Base-by-base conservation (phyloP, 139 green algal species). In the Chlorella sp. region DNA sequence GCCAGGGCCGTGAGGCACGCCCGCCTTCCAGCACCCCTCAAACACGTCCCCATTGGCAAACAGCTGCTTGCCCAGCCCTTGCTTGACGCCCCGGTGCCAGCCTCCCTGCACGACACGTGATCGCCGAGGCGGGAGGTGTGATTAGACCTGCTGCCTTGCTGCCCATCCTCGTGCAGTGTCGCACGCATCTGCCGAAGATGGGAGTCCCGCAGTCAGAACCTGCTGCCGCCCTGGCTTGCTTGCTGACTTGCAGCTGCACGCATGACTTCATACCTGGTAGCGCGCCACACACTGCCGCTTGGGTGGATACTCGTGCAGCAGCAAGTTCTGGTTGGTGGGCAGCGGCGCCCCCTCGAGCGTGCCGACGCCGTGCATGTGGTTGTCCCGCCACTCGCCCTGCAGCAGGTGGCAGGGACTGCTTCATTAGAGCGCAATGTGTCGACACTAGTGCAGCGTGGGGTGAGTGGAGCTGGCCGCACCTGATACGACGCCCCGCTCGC, bases 281-380 rank as follows among this genome's bases (percentile, higher is more conserved):
- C n/a, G n/a, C n/a, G n/a, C n/a, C n/a, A n/a, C n/a, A n/a, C n/a
- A n/a, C n/a, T n/a, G n/a, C n/a, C n/a, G n/a, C n/a, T n/a, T n/a
- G n/a, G n/a, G n/a, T n/a, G n/a, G n/a, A n/a, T n/a, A n/a, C n/a
- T n/a, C n/a, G n/a, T n/a, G n/a, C n/a, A n/a, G n/a, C n/a, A n/a
- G n/a, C n/a, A n/a, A n/a, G n/a, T n/a, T n/a, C n/a, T n/a, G n/a
- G n/a, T n/a, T n/a, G n/a, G n/a, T n/a, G n/a, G n/a, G n/a, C n/a
- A n/a, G n/a, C 10, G 42, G 42, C 10, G 42, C 42, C 10, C 10
- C 42, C 17, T 55, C 42, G 79, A 93, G 91, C 1, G 80, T 90
- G 36, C 91, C 91, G 1, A 90, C 74, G n/a, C 90, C 91, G 70
- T 93, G 87, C 86, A 96, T 93, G 71, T 67, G 83, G 31, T 89